Conservation (phyloP, 345 rosid species). For the Hibiscus mutabilis region DNA sequence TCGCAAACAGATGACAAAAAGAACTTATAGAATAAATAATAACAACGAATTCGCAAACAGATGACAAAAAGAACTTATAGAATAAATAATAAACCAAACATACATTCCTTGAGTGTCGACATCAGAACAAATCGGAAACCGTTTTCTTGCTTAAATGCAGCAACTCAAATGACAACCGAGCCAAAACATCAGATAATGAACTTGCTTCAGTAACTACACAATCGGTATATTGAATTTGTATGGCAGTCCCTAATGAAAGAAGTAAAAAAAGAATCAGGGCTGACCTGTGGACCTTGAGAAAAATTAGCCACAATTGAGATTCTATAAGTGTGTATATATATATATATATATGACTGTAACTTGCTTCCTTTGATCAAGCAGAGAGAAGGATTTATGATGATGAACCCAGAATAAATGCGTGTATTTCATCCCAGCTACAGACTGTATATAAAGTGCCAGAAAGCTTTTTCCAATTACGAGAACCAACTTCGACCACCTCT, state of each 20-base stretch:
- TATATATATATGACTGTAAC: background rate
- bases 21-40: background rate
- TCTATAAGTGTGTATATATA: background rate
- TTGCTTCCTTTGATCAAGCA: background rate
- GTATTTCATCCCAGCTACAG: conserved; percentile 19
- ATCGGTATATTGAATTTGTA: background rate
- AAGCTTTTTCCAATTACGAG: background rate
- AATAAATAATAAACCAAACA: background rate
- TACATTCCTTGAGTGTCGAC: background rate
- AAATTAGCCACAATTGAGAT: conserved; percentile 11
- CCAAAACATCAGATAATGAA: background rate
- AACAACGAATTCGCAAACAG: background rate
- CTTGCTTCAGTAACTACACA: conserved; percentile 2
- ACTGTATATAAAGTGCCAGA: conserved; percentile 12
- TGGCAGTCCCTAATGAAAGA: background rate
- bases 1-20: background rate
- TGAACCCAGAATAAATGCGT: conserved; percentile 18
- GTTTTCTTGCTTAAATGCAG: background rate
- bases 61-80: background rate
- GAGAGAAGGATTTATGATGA: background rate
- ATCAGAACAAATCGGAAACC: background rate
- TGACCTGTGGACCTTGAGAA: conserved; percentile 9
- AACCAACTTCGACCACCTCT: background rate
- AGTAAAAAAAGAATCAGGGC: conserved; percentile 3
- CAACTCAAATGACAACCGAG: background rate